Base-by-base conservation (phyloP, 73 alveolate species). In the Uronychia setigera region DNA sequence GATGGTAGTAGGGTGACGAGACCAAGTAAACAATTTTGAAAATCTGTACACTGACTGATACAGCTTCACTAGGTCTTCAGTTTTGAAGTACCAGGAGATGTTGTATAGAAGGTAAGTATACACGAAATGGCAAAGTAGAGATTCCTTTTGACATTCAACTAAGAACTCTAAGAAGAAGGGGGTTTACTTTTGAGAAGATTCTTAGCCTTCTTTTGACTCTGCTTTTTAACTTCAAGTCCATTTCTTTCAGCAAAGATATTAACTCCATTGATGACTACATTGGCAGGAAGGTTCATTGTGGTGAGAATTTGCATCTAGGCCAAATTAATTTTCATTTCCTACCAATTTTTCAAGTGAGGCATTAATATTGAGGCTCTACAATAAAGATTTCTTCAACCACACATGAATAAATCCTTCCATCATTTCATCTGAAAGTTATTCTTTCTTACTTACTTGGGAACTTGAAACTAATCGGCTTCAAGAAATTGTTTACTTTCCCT, bases 1-100 rank as follows among this genome's bases (percentile, higher is more conserved):
- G 33, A 84, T 75, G 14, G 95, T 89, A 1, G 92, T 59, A 5
- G 95, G 95, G 58, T 89, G 95, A 32, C 88, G 35, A 31, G 89
- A 34, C 29, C 35, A 59, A 25, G 35, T 80, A 86, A 77, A 88
- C 33, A 33, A 78, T 59, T 83, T 88, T 25, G 80, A 57, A 76
- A 88, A 88, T 67, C 78, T 88, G 30, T 29, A 83, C 31, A 88
- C 84, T 29, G 82, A 78, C n/a, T 31, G 35, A 60, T 88, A 88
- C 26, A 82, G 67, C 80, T 78, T 88, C 0, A 78, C 34, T 26
- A 78, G n/a, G 31, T 88, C 88, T 35, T 88, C 94, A 59, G 83
- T 83, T 76, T 83, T 83, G 67, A 88, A 88, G 32, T 82, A 58
- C 81, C 60, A 57, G 5, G 78, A 76, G 35, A 88, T 59, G 35